phyloP scores from a whole-genome alignment of 306 rosid species.

The Purshia tridentata region DNA sequence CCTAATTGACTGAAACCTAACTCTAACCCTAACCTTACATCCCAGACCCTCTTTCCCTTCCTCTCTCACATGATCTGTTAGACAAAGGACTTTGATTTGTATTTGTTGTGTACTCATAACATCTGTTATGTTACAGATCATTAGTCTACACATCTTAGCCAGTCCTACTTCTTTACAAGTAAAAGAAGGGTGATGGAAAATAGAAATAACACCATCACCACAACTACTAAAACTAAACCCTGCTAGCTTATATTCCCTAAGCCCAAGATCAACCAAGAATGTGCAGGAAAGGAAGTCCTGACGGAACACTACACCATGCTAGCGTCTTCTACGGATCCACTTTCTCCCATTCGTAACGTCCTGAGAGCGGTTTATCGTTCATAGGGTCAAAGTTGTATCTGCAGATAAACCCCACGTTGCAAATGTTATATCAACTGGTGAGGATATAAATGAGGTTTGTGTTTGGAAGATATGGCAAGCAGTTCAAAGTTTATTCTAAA shows the following conservation, averaged over 20 bases:
- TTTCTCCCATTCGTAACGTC: constrained; percentile 86
- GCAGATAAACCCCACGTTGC: constrained; percentile 34
- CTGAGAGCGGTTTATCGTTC: constrained; percentile 76
- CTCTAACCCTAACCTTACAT: constrained; percentile 54
- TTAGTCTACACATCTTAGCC: constrained; percentile 63
- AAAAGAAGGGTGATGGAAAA: constrained; percentile 75
- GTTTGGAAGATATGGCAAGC: background rate
- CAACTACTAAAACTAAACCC: constrained; percentile 60
- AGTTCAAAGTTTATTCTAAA: background rate
- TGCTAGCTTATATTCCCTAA: constrained; percentile 41
- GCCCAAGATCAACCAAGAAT: constrained; percentile 39
- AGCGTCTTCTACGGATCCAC: constrained; percentile 46
- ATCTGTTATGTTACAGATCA: constrained; percentile 84
- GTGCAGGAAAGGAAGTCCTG: constrained; percentile 43
- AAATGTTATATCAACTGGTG: background rate
- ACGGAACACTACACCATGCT: constrained; percentile 22
- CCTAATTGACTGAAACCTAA: constrained; percentile 47
- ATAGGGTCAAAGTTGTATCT: constrained; percentile 96
- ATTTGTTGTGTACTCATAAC: constrained; percentile 64
- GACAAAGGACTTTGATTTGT: constrained; percentile 76
- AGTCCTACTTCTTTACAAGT: constrained; percentile 89
- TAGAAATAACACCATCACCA: constrained; percentile 87
- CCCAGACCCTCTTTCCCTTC: constrained; percentile 42
- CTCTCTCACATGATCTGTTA: constrained; percentile 75
- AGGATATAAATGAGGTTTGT: background rate